Evolutionary conservation across 2,329 filamentous ascomycete genomes (phyloP), one percentile per base, ranked within the genome.

Genomic region (Trichoderma sp.): DNA sequence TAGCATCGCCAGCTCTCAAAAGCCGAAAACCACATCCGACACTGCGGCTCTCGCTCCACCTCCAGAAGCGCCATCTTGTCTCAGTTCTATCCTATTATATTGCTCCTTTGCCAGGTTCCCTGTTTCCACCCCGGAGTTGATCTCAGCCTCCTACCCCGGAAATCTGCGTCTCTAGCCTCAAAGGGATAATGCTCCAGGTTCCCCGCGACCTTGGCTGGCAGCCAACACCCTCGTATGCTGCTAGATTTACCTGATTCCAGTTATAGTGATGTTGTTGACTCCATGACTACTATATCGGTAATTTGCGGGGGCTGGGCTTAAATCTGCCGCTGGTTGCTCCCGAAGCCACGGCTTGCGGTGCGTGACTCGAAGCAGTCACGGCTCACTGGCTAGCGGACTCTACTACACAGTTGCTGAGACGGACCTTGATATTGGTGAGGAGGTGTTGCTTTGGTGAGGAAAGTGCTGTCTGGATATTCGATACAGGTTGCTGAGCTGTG

Each of bases 21-120:
- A 65, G 61, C 61, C 61, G 61, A 65, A 24, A 65, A 46, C 13
- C 24, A 34, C 24, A 56, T 30, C 51, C 61, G 61, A 65, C 13
- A 13, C 16, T 4, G 43, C 26, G 39, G 39, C 13, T n/a, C 43
- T n/a, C n/a, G 37, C 43, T n/a, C n/a, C n/a, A n/a, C 43, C 11
- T n/a, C 43, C n/a, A 37, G 26, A 8, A 24, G 16, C 21, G 32
- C 10, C 59, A 14, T 8, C 24, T 13, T 51, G 28, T 32, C n/a
- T 49, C n/a, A 13, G 2, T 5, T n/a, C 3, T 43, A n/a, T n/a
- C 39, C 39, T 49, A 24, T 24, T 1, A 13, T 24, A 10, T 32
- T n/a, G 18, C 37, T 26, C 49, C 16, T n/a, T 28, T 39, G 30
- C n/a, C 46, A 21, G 8, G 43, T 34, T 60, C 58, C 37, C 39